These are phyloP conservation scores for Fomitopsis pinicola DNA, from an alignment of 1,284 basidiomycete genomes.

Conservation along the genomic window DNA sequence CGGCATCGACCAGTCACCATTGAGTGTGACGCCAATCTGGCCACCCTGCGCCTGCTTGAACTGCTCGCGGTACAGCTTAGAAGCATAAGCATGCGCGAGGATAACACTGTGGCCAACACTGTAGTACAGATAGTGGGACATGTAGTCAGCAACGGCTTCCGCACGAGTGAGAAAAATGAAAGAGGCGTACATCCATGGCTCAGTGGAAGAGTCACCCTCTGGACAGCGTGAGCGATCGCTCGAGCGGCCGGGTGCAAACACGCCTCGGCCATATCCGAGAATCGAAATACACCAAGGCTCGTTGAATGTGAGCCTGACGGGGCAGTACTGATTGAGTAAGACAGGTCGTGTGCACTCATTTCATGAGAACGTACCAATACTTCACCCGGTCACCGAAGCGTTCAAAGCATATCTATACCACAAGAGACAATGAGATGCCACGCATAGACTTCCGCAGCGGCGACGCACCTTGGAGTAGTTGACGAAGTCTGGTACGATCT, in stretches of 20 bases:
- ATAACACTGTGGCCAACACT: slow-evolving; percentile 69
- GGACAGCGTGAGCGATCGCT: slow-evolving; percentile 51
- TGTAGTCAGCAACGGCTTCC: not conserved
- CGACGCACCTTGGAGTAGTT: slow-evolving; percentile 53
- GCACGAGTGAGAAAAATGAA: not conserved
- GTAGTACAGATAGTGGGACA: not conserved
- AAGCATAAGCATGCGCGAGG: slow-evolving; percentile 64
- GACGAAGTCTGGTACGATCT: slow-evolving; percentile 59
- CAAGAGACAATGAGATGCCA: not conserved
- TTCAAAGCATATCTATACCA: slow-evolving; percentile 56
- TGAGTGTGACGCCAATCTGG: slow-evolving; percentile 70
- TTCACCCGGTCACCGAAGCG: slow-evolving; percentile 74
- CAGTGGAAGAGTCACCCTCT: slow-evolving; percentile 58
- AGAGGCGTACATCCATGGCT: slow-evolving; percentile 69
- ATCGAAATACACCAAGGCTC: slow-evolving; percentile 74
- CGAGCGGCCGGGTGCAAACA: slow-evolving; percentile 66
- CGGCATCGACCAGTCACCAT: slow-evolving; percentile 68
- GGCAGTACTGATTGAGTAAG: not conserved
- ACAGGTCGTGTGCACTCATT: not conserved
- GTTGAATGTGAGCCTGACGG: slow-evolving; percentile 59
- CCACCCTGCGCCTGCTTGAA: slow-evolving; percentile 56
- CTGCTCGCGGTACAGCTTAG: slow-evolving; percentile 58
- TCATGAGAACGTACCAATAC: slow-evolving; percentile 47
- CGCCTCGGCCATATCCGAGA: slow-evolving; percentile 62
- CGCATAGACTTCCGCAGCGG: not conserved